These are phyloP conservation scores for Bonnemaisonia californica DNA, from an alignment of 31 red algal genomes.

Conservation along the genomic window DNA sequence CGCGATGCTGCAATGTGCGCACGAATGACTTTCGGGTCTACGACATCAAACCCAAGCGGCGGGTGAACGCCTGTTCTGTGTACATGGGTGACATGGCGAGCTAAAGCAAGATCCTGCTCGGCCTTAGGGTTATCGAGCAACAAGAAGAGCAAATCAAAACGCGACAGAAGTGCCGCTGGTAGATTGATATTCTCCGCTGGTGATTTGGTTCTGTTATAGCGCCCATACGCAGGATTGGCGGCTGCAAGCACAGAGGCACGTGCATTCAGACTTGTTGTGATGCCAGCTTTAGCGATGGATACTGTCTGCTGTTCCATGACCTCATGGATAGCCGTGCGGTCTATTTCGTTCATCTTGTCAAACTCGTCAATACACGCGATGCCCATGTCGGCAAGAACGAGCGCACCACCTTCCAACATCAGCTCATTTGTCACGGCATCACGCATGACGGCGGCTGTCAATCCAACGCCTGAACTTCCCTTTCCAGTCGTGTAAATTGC, in stretches of 20 bases:
- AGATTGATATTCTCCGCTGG: conserved; percentile 98
- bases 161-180: conserved; percentile 93
- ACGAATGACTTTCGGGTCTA: conserved; percentile 75
- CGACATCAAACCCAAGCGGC: conserved; percentile 66
- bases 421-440: conserved; percentile 89
- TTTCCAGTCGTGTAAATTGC: conserved; percentile 99
- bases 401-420: conserved; percentile 96
- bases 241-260: conserved; percentile 95
- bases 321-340: conserved; percentile 98
- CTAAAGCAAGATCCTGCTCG: conserved; percentile 79
- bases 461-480: conserved; percentile 94
- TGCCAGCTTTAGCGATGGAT: conserved; percentile 99
- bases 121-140: conserved; percentile 82
- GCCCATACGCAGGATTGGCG: conserved; percentile 95
- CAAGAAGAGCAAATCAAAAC: conserved; percentile 98
- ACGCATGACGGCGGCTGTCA: conserved; percentile 93
- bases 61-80: conserved; percentile 91
- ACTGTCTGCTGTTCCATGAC: conserved; percentile 98
- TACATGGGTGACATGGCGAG: conserved; percentile 91
- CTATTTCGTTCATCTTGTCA: conserved; percentile 98
- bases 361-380: conserved; percentile 99
- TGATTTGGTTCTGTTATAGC: conserved; percentile 85
- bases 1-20: conserved; percentile 90
- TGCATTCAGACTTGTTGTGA: conserved; percentile 97
- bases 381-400: conserved; percentile 95